Percentiles rank a stretch among this genome's conserved stretches.
These are phyloP conservation scores for Plantago elongata DNA, from an alignment of 257 asterid species.

Conservation along the genomic window DNA sequence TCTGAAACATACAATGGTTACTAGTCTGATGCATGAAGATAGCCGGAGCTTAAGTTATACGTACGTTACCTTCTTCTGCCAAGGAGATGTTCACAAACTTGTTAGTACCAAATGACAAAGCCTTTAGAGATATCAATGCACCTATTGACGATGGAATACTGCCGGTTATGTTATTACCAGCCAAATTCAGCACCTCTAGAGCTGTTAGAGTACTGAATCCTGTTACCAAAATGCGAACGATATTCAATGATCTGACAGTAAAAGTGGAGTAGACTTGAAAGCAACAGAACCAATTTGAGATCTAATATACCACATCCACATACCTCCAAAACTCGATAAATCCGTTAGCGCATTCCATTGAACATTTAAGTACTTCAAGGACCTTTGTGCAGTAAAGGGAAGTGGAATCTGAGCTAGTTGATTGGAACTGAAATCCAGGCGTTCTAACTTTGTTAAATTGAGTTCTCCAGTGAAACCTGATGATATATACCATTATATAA, in stretches of 20 bases:
- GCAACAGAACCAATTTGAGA: background rate
- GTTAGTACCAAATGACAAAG: constrained; percentile 8
- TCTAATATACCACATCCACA: background rate
- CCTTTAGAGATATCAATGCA: constrained; percentile 20
- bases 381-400: constrained; percentile 2
- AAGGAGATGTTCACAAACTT: too few relatives aligned
- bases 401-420: constrained; percentile 16
- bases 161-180: constrained; percentile 8
- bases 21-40: too few relatives aligned
- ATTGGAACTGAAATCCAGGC: constrained; percentile 15
- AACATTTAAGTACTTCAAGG: constrained; percentile 13
- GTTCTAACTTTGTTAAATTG: constrained; percentile 14
- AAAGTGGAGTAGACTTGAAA: background rate
- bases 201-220: constrained; percentile 8
- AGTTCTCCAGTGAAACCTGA: constrained; percentile 22
- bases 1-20: too few relatives aligned
- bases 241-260: background rate
- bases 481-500: background rate
- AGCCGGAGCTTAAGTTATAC: background rate
- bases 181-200: constrained; percentile 18
- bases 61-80: too few relatives aligned
- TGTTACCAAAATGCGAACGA: constrained; percentile 4
- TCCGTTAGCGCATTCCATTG: background rate
- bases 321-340: constrained; percentile 20
- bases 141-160: constrained; percentile 16